Percentiles rank a stretch among this genome's conserved stretches.
Evolutionary conservation across 2,329 filamentous ascomycete species (phyloP).

Genomic region (Nothophaeocryptopus gaeumannii): DNA sequence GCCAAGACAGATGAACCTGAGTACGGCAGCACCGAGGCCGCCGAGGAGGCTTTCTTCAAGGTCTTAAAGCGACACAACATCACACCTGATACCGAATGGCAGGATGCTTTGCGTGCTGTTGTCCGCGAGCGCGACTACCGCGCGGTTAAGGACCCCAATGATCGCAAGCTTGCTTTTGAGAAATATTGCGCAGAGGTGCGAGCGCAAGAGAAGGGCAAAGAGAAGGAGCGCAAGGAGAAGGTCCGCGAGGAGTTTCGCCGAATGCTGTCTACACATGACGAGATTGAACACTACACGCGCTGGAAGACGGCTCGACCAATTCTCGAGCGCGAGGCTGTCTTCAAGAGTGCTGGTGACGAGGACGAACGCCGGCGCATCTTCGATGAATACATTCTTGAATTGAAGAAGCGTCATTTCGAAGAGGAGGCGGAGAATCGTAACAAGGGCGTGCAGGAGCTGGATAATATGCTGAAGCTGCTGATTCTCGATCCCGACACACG

Average conservation of each 20-base stretch:
- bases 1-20: constrained; percentile 55
- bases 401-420: constrained; percentile 78
- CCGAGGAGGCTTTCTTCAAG: constrained; percentile 89
- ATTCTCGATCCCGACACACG: constrained; percentile 89
- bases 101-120: constrained; percentile 78
- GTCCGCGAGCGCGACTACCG: constrained; percentile 92
- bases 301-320: constrained; percentile 96
- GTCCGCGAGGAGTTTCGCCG: constrained; percentile 89
- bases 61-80: constrained; percentile 80
- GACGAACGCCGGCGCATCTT: constrained; percentile 85
- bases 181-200: constrained; percentile 91
- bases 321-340: constrained; percentile 92
- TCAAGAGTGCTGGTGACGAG: constrained; percentile 85
- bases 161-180: constrained; percentile 86
- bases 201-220: constrained; percentile 87
- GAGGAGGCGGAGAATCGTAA: constrained; percentile 69
- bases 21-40: constrained; percentile 77
- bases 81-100: constrained; percentile 89
- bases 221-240: constrained; percentile 88
- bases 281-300: constrained; percentile 94
- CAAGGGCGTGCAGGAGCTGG: constrained; percentile 79
- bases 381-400: constrained; percentile 83
- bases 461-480: constrained; percentile 72
- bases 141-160: constrained; percentile 86
- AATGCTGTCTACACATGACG: constrained; percentile 93